These are phyloP conservation scores for Thyridium curvatum DNA, from an alignment of 2,329 filamentous ascomycete species.

Conservation along the genomic window DNA sequence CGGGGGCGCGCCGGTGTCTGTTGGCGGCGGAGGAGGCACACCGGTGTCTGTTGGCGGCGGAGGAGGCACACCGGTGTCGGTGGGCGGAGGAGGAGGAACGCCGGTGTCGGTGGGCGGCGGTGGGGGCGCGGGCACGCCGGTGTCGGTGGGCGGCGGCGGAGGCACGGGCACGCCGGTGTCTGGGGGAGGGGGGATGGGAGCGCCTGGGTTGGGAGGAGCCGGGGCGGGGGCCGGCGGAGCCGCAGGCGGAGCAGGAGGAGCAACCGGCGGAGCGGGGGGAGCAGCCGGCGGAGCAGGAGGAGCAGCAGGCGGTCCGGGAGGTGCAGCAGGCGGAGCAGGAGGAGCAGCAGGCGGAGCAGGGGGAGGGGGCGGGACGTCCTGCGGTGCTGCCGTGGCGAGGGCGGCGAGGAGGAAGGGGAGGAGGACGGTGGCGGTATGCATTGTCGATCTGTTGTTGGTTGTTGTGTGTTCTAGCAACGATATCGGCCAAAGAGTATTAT, in stretches of 20 bases:
- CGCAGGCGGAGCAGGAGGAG: conserved; percentile 18
- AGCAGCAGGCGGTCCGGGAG: conserved; percentile 11
- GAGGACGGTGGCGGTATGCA: too few relatives aligned
- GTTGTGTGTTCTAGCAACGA: too few relatives aligned
- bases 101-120: conserved; percentile 12
- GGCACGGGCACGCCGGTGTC: conserved; percentile 18
- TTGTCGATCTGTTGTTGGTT: too few relatives aligned
- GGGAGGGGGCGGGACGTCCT: too few relatives aligned
- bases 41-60: conserved; percentile 5
- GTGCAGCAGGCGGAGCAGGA: too few relatives aligned
- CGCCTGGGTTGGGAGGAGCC: too few relatives aligned
- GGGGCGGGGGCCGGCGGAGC: too few relatives aligned
- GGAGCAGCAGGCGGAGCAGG: too few relatives aligned
- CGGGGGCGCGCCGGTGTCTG: conserved; percentile 11
- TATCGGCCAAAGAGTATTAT: too few relatives aligned
- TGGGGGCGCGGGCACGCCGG: conserved; percentile 15
- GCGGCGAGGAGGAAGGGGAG: too few relatives aligned
- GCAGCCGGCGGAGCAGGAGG: conserved; percentile 15
- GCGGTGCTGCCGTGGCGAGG: too few relatives aligned
- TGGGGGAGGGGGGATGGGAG: too few relatives aligned
- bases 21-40: conserved; percentile 11
- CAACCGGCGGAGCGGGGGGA: conserved; percentile 14
- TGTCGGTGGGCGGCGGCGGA: conserved; percentile 15
- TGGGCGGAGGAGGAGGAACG: conserved; percentile 11
- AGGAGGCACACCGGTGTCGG: neutral